Evolutionary conservation across 83 land plant species (phyloP), one percentile per base, ranked within the genome.

Genomic region (Isoetes engelmannii): DNA sequence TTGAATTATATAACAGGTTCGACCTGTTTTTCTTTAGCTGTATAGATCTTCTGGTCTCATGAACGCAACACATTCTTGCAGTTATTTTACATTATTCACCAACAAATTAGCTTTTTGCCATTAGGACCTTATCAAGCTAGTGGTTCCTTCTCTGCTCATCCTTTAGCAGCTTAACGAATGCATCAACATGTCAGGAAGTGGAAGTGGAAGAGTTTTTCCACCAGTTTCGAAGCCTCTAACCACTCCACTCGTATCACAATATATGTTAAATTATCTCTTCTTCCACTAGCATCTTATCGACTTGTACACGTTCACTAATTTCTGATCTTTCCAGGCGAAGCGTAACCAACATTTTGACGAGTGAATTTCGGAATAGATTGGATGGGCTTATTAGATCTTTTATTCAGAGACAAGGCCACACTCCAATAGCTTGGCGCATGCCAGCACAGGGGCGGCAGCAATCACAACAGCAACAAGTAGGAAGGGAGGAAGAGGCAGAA

Each of bases 341-440:
- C 75, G 98, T 93, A 48, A 87, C 96, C 44, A 93, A 83, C 63
- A 87, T 93, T 67, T 85, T 93, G 69, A 86, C 87, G 3, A 93
- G 98, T 83, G 98, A 92, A 19, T 93, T 93, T 57, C 92, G 98
- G 56, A 92, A 90, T 60, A 83, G 92, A 46, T 63, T 93, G 63
- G 98, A 93, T 69, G 92, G 84, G 47, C 79, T 93, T 55, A 90
- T 93, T 71, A 86, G 82, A 67, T 89, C 98, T 4, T 90, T 90
- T 58, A 76, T 92, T 55, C 86, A 84, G 70, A 84, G 92, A 72
- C 95, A 87, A 75, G 77, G 84, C 41, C 85, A 74, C 51, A 54
- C 74, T 54, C 95, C 98, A 37, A 68, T 82, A 75, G 84, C 85
- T 50, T 84, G 92, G 87, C 89, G 84, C 69, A 48, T 67, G 19